phyloP scores from a whole-genome alignment of 371 early-diverging fungal species.

The Mucor indicus region DNA sequence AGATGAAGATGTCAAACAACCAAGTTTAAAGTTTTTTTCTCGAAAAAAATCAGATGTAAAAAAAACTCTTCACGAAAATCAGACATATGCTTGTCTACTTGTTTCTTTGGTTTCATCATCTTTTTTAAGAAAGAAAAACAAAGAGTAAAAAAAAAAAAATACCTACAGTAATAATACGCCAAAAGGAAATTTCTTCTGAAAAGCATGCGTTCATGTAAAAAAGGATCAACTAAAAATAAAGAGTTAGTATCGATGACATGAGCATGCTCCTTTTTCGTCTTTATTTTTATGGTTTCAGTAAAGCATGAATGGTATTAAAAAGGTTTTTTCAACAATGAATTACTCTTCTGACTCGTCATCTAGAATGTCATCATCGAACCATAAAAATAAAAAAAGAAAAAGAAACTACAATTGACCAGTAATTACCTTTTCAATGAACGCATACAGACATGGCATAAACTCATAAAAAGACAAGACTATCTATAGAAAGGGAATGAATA shows the following conservation, averaged over 20 bases:
- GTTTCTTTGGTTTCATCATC: slow-evolving; percentile 36
- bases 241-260: not conserved
- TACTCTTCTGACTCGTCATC: slow-evolving; percentile 78
- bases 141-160: not conserved
- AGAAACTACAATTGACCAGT: not conserved
- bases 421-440: slow-evolving; percentile 8
- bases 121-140: not conserved
- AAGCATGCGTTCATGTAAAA: not conserved
- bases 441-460: not conserved
- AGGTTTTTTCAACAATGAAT: slow-evolving; percentile 62
- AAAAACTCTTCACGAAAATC: slow-evolving; percentile 37
- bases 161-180: not conserved
- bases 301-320: slow-evolving; percentile 65
- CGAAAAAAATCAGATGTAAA: slow-evolving; percentile 26
- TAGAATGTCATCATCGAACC: slow-evolving; percentile 55
- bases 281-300: slow-evolving; percentile 22
- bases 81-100: slow-evolving; percentile 72
- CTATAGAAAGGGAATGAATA: too few relatives aligned
- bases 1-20: too few relatives aligned
- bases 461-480: too few relatives aligned
- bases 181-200: not conserved
- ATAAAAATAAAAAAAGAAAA: slow-evolving; percentile 7
- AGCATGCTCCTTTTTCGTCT: not conserved
- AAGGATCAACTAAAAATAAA: slow-evolving; percentile 1
- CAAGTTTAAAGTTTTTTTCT: too few relatives aligned